phyloP scores from a whole-genome alignment of 202 grass and related monocot genomes.

The Hordeum pubiflorum region DNA sequence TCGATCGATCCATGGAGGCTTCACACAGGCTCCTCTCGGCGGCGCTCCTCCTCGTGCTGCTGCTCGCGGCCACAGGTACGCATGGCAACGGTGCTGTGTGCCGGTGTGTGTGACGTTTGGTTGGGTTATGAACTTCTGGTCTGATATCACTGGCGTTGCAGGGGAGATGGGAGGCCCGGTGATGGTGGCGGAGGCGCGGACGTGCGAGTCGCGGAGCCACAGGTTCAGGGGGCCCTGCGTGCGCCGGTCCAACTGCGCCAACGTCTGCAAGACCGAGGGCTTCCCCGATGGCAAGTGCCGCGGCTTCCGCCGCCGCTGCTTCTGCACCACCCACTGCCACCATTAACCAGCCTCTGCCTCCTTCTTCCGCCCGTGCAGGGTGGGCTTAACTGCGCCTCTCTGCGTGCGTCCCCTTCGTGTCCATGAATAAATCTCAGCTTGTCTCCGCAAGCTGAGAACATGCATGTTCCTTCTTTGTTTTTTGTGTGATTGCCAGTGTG shows the following conservation, averaged over 20 bases:
- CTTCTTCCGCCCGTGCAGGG: no score
- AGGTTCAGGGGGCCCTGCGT: constrained; percentile 55
- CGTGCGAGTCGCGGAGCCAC: constrained; percentile 58
- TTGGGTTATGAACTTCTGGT: background rate
- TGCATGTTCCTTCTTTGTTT: no score
- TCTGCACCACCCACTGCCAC: constrained; percentile 45
- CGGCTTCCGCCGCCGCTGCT: constrained; percentile 64
- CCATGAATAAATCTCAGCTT: background rate
- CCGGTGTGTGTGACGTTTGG: background rate
- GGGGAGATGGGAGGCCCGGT: constrained; percentile 34
- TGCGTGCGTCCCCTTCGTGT: no score
- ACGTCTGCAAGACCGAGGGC: constrained; percentile 73
- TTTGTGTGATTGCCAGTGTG: background rate
- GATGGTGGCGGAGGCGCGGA: constrained; percentile 50
- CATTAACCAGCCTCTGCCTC: background rate
- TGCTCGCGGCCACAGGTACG: constrained; percentile 39
- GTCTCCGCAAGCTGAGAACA: background rate
- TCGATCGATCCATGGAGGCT: constrained; percentile 16
- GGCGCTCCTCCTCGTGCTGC: constrained; percentile 30
- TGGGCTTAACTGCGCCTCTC: no score
- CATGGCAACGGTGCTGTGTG: no score
- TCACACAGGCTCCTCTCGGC: constrained; percentile 34
- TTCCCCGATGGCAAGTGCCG: constrained; percentile 59
- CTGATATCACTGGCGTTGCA: background rate
- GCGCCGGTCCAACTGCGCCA: constrained; percentile 48